Conservation (phyloP, 805 yeast species). For the Candida takata region DNA sequence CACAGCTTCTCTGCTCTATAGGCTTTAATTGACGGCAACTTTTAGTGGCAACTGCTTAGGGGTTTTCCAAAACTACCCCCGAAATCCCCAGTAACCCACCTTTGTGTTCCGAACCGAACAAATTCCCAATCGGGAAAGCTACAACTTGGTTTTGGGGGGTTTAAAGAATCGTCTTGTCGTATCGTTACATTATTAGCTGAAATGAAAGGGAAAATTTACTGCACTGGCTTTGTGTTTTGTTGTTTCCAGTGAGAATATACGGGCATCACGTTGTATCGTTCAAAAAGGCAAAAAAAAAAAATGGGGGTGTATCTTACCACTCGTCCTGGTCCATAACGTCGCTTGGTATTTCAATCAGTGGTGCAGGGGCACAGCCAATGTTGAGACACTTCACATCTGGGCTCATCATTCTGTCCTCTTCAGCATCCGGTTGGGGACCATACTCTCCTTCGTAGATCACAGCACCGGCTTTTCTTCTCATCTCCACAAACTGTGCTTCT, state of each 20-base stretch:
- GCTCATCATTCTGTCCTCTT: slow-evolving; percentile 22
- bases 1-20: too few relatives aligned
- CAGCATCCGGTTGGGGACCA: slow-evolving; percentile 64
- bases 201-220: too few relatives aligned
- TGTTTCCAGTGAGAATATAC: neutral
- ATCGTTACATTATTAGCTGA: too few relatives aligned
- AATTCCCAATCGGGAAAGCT: too few relatives aligned
- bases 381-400: slow-evolving; percentile 17
- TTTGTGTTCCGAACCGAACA: too few relatives aligned
- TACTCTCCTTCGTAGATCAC: slow-evolving; percentile 92
- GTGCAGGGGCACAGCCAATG: slow-evolving; percentile 10
- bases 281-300: neutral
- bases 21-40: too few relatives aligned
- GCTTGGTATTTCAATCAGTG: slow-evolving; percentile 14
- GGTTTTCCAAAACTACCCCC: too few relatives aligned
- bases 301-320: slow-evolving; percentile 8
- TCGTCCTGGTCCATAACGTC: slow-evolving; percentile 20
- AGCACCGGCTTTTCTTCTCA: slow-evolving; percentile 83
- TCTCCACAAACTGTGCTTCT: slow-evolving; percentile 74
- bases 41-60: too few relatives aligned
- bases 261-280: neutral
- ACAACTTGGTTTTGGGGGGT: neutral
- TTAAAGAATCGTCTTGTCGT: too few relatives aligned
- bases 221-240: too few relatives aligned
- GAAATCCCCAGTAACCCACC: too few relatives aligned